Conservation (phyloP, 108 stramenopile genomes). For the Cyclotella choctawhatcheeana region DNA sequence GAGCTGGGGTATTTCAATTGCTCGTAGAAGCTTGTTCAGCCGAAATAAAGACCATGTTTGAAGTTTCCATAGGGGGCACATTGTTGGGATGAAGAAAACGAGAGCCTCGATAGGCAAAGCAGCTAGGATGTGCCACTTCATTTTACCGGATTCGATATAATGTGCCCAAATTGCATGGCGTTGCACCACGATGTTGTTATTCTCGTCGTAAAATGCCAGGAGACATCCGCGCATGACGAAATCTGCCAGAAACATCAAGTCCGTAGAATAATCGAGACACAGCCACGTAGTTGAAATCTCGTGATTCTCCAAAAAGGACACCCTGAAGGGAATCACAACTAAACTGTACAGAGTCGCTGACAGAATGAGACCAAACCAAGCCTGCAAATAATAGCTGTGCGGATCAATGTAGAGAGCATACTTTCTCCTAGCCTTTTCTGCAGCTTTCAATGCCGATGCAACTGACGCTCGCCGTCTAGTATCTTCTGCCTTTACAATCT, state of each 20-base stretch:
- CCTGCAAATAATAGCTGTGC: constrained; percentile 47
- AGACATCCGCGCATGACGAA: constrained; percentile 30
- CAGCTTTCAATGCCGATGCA: constrained; percentile 4
- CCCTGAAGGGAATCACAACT: constrained; percentile 46
- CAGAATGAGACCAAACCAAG: constrained; percentile 48
- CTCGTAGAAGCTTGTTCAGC: constrained; percentile 45
- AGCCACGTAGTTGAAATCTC: constrained; percentile 33
- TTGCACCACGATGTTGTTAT: constrained; percentile 42
- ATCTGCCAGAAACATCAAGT: constrained; percentile 48
- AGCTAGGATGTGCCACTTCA: constrained; percentile 47
- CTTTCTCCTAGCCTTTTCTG: constrained; percentile 15
- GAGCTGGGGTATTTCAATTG: constrained; percentile 32
- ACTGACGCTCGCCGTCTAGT: constrained; percentile 30
- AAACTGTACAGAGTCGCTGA: constrained; percentile 42
- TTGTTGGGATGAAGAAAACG: constrained; percentile 17
- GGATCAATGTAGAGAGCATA: constrained; percentile 44
- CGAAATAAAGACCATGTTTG: constrained; percentile 56
- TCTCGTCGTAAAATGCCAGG: constrained; percentile 55
- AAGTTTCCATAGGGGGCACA: constrained; percentile 50
- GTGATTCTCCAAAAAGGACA: constrained; percentile 51
- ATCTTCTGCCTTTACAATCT: constrained; percentile 23
- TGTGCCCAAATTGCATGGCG: constrained; percentile 28
- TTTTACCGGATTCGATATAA: constrained; percentile 39
- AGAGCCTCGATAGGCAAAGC: constrained; percentile 45
- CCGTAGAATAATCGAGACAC: constrained; percentile 51